Evolutionary conservation across 2,329 filamentous ascomycete genomes (phyloP), one percentile per base, ranked within the genome.

Genomic region (Diplodia seriata): DNA sequence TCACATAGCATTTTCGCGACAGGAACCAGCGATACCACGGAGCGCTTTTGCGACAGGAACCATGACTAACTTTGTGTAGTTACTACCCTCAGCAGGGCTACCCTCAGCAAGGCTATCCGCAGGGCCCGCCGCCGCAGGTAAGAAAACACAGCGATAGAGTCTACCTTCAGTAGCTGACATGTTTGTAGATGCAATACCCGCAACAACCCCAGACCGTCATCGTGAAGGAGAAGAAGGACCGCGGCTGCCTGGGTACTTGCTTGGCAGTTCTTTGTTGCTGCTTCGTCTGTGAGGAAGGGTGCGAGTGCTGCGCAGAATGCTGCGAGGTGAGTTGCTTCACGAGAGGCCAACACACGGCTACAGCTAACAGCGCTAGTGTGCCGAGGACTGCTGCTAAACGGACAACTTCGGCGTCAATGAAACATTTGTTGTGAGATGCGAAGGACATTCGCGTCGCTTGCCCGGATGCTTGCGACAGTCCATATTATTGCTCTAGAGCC

Each of bases 221-320:
- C 54, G 74, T 78, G 62, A 78, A 79, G 70, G 76, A 83, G 73
- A 82, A 84, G 74, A 84, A 83, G 73, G 81, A 82, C 70, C 76
- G 80, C 47, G 85, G 85, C 57, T 87, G 85, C 71, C 76, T 87
- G 66, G 77, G 75, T 56, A 79, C 83, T 15, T 87, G 83, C 78
- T 75, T 88, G 59, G 85, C 85, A 57, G 81, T 81, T 40, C 76
- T 89, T 47, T 89, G 87, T 80, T 90, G 87, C 76, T 89, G 87
- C 74, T 89, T 87, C 77, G 81, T 89, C 33, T 88, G 85, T 73
- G 87, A 89, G 74, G 87, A 89, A 77, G 82, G 84, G 33, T 89
- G 87, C 73, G 87, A 89, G 76, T 89, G 86, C 78, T 89, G 87
- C 74, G 79, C 83, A n/a, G 87, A 89, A 5, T 88, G 86, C 76